A percentile compares a stretch with the other conserved stretches of the same genome.
Conservation (phyloP, 1,284 basidiomycete species). For the Tremellales sp. region DNA sequence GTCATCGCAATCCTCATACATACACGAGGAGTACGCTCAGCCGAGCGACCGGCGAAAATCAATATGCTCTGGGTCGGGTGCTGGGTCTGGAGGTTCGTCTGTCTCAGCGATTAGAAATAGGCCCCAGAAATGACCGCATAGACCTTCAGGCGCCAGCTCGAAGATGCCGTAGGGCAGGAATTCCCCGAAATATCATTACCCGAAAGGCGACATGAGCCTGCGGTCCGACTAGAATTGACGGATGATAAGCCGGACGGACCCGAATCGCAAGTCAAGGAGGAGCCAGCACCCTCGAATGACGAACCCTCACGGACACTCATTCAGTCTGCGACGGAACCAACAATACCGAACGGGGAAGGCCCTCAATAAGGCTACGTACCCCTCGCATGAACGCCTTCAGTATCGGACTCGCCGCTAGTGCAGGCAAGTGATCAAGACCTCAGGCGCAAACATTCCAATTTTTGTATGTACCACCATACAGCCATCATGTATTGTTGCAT, state of each 20-base stretch:
- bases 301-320: too few species aligned
- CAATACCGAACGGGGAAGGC: too few species aligned
- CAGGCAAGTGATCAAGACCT: too few species aligned
- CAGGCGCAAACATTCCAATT: too few species aligned
- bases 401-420: too few species aligned
- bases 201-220: constrained; percentile 21
- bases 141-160: constrained; percentile 40
- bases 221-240: too few species aligned
- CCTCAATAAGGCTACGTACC: too few species aligned
- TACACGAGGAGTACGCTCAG: constrained; percentile 35
- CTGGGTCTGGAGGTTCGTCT: constrained; percentile 37
- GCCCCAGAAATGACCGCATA: constrained; percentile 3
- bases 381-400: too few species aligned
- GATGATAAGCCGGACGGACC: neutral
- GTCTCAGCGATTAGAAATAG: neutral
- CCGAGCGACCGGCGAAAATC: constrained; percentile 42
- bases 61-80: constrained; percentile 40
- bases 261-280: too few species aligned
- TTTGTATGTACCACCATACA: neutral
- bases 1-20: constrained; percentile 31
- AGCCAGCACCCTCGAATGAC: too few species aligned
- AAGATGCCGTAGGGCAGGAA: constrained; percentile 21
- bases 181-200: constrained; percentile 40
- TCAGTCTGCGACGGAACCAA: too few species aligned
- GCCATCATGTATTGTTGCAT: too few species aligned